These are phyloP conservation scores for Nakazawaea ishiwadae DNA, from an alignment of 805 yeast species.

Conservation along the genomic window DNA sequence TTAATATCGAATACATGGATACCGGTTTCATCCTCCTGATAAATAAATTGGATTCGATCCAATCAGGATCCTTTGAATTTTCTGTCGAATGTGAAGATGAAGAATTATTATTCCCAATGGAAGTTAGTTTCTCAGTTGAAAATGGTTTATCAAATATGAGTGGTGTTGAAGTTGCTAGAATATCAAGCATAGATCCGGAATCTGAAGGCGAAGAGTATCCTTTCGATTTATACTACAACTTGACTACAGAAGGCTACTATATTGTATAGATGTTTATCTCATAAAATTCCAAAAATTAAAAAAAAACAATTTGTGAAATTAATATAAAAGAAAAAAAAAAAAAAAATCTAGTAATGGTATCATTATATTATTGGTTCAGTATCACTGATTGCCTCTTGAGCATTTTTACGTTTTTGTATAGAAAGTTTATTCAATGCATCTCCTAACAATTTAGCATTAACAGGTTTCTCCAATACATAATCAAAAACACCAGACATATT, in stretches of 20 bases:
- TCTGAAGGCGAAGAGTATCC: slow-evolving; percentile 54
- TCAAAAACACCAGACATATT: slow-evolving; percentile 49
- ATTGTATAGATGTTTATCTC: slow-evolving; percentile 35
- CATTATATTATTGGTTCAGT: slow-evolving; percentile 3
- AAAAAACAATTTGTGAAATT: no score
- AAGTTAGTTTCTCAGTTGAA: slow-evolving; percentile 53
- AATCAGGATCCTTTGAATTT: slow-evolving; percentile 76
- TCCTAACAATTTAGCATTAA: slow-evolving; percentile 29
- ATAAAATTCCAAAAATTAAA: no score
- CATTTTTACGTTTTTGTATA: not conserved
- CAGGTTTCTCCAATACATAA: slow-evolving; percentile 73
- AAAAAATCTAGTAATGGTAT: not conserved
- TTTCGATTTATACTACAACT: slow-evolving; percentile 58
- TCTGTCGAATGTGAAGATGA: slow-evolving; percentile 70
- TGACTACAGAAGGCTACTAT: slow-evolving; percentile 55
- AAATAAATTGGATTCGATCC: slow-evolving; percentile 40
- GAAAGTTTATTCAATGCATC: slow-evolving; percentile 24
- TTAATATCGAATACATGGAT: slow-evolving; percentile 52
- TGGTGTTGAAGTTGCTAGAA: slow-evolving; percentile 57
- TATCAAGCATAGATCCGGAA: slow-evolving; percentile 43
- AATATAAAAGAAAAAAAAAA: no score
- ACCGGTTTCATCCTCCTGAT: slow-evolving; percentile 70
- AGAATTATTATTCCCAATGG: slow-evolving; percentile 86
- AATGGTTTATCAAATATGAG: slow-evolving; percentile 54
- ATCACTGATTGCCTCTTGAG: slow-evolving; percentile 13